Evolutionary conservation across 2,329 filamentous ascomycete genomes (phyloP), one percentile per base, ranked within the genome.

Genomic region (Beauveria varroae): DNA sequence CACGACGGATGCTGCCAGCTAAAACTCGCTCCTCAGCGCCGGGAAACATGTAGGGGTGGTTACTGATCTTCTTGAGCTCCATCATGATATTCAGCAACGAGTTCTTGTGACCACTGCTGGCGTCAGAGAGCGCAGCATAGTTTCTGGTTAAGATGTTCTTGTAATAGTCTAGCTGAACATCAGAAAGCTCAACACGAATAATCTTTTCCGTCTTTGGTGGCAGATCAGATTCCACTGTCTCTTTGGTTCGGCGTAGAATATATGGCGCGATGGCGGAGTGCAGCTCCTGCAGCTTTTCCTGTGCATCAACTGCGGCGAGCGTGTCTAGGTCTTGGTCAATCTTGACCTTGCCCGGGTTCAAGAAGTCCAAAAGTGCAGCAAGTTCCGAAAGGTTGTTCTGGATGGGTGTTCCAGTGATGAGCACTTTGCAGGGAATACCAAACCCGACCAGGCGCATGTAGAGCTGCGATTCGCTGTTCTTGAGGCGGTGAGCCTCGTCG

Each of bases 121-220:
- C 93, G 70, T 96, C 90, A 68, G 96, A 96, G 37, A 99, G 81
- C 3, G 93, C 95, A 34, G 92, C 87, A 69, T 99, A 99, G 72
- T 99, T 99, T 69, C 93, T 88, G 0, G 95, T 98, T 26, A 99
- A 81, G 63, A 99, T 98, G 70, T 98, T 98, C 77, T 98, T 98
- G 80, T 99, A 99, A 74, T 97, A 98, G 65, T 99, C 93, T 10
- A 98, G 80, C 71, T 99, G 95, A 30, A 98, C 88, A 74, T 99
- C 95, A 0, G 95, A 96, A 56, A 99, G 81, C 74, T 98, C 95
- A 46, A 99, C 95, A 61, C 96, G 91, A 72, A 99, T 96, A 66
- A 99, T 99, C 79, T 98, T 99, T 73, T 99, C 95, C 0, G 91
- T 96, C 79, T 99, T 99, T 0, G 93, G 92, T 14, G 95, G 95